Evolutionary conservation across 495 filamentous ascomycete species (phyloP), one percentile per base, ranked within the genome.

Genomic region (Niebla homalea): DNA sequence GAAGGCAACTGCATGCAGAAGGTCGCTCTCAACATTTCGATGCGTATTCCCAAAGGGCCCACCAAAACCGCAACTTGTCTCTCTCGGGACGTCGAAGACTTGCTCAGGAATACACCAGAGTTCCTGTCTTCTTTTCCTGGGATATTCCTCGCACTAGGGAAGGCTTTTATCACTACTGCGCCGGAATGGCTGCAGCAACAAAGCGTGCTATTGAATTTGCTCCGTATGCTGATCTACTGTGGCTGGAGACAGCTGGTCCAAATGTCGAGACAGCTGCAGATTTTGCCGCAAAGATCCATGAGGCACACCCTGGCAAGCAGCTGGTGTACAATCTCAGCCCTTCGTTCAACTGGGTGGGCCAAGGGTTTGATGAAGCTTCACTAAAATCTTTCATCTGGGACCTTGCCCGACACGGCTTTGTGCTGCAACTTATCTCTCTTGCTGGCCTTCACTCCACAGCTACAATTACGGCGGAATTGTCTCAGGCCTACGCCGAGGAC

Each of bases 281-380:
- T 49, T 89, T 98, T 54, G 84, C 87, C 1, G 70, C 72, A 3
- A 77, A 89, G 29, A 88, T 98, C 48, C 76, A 82, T 21, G 60
- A 62, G 4, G 60, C 59, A 5, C 67, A 71, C 59, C 85, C 87
- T 0, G 80, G 79, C 46, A 98, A 96, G 73, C 81, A 85, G 36
- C 72, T 98, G 19, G 92, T 98, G 7, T 98, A 98, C 71, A 98
- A 98, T 70, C 77, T 98, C 3, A 83, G 77, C 18, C 92, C 92
- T 10, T 92, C 85, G 18, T 98, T 98, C 78, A 97, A 98, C 72
- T 98, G 92, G 92, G 87, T 92, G 78, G 79, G 76, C 22, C 88
- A 97, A 65, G 92, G 92, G 22, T 98, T 97, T 67, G 78, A 79
- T 12, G 78, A 85, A 46, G 78, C 72, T 20, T 75, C 81, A 4